phyloP scores from a whole-genome alignment of 495 filamentous ascomycete species.

The Annulohypoxylon nitens region DNA sequence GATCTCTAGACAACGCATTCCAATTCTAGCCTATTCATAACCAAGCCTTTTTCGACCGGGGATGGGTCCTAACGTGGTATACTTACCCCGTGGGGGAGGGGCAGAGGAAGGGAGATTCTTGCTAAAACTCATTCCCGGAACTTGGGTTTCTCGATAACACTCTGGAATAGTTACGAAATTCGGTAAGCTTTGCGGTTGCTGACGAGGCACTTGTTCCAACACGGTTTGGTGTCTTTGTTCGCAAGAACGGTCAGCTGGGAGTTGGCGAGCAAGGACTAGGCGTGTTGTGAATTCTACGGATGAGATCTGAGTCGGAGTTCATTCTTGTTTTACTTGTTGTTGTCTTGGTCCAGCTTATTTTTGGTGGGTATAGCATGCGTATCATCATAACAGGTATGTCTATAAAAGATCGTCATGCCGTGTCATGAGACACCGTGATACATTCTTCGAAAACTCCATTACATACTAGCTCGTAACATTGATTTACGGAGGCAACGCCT shows the following conservation, averaged over 20 bases:
- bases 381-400: constrained; percentile 8
- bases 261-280: background rate
- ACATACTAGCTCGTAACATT: constrained; percentile 4
- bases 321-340: background rate
- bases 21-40: constrained; percentile 31
- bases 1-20: constrained; percentile 27
- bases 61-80: constrained; percentile 23
- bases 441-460: background rate
- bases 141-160: constrained; percentile 18
- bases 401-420: constrained; percentile 33
- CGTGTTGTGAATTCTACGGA: background rate
- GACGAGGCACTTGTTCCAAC: constrained; percentile 12
- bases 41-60: constrained; percentile 30
- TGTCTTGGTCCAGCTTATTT: constrained; percentile 14
- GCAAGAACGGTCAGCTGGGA: constrained; percentile 29
- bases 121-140: constrained; percentile 22
- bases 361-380: background rate
- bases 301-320: background rate
- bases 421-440: constrained; percentile 2
- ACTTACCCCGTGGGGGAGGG: constrained; percentile 31
- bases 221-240: background rate
- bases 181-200: constrained; percentile 21
- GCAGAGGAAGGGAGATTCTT: constrained; percentile 16
- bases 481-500: constrained; percentile 4
- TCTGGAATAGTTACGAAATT: constrained; percentile 31